These are phyloP conservation scores for Boletus sp. DNA, from an alignment of 768 basidiomycete genomes.

Conservation along the genomic window DNA sequence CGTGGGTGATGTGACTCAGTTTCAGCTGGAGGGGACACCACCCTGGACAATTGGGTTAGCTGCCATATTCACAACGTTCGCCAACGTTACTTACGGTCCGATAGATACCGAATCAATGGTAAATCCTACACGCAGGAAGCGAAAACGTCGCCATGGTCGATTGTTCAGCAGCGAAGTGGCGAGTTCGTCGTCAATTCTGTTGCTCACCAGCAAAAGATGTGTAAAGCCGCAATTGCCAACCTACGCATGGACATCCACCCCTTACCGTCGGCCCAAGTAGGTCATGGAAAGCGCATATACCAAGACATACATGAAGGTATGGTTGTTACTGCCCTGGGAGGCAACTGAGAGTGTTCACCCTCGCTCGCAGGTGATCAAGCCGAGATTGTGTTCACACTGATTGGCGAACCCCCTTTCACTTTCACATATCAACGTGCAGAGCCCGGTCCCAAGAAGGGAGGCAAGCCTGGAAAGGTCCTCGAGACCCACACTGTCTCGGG, in stretches of 20 bases:
- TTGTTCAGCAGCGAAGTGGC: constrained; percentile 77
- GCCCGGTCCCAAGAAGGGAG: constrained; percentile 61
- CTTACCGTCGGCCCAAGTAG: constrained; percentile 85
- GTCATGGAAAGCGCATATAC: constrained; percentile 74
- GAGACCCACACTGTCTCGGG: constrained; percentile 91
- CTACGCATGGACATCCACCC: constrained; percentile 71
- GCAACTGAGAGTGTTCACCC: neutral
- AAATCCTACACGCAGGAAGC: constrained; percentile 70
- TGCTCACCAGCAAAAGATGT: constrained; percentile 90
- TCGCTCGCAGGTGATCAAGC: constrained; percentile 74
- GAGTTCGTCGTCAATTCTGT: constrained; percentile 84
- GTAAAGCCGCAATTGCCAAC: constrained; percentile 77
- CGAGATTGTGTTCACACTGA: constrained; percentile 85
- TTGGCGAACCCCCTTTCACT: constrained; percentile 92
- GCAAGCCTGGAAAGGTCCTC: constrained; percentile 71
- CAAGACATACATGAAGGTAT: constrained; percentile 90
- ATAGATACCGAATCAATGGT: constrained; percentile 78
- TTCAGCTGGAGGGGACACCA: constrained; percentile 90
- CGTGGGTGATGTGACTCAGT: constrained; percentile 85
- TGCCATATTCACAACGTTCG: neutral
- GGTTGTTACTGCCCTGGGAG: neutral
- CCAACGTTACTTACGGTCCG: constrained; percentile 1
- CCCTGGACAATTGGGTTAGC: constrained; percentile 86
- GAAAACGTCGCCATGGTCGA: constrained; percentile 79
- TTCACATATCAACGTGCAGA: constrained; percentile 92